phyloP scores from a whole-genome alignment of 2,329 filamentous ascomycete genomes.

The Geosmithia flava region DNA sequence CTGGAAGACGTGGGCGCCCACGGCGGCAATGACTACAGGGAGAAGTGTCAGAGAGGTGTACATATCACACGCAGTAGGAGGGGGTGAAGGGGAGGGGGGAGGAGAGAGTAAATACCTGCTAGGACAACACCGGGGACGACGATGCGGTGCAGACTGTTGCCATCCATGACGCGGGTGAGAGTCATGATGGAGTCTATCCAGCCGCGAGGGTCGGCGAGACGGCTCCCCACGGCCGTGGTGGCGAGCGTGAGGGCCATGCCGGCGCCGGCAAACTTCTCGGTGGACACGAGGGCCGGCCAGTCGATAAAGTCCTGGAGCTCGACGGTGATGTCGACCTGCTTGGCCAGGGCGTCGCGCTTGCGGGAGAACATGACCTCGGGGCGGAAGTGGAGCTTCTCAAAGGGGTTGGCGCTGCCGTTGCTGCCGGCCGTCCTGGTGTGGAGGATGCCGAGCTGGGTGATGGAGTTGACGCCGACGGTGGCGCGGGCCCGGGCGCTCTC shows the following conservation, averaged over 20 bases:
- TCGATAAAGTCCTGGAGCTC: conserved; percentile 94
- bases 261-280: conserved; percentile 90
- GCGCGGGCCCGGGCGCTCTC: conserved; percentile 72
- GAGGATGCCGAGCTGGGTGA: conserved; percentile 77
- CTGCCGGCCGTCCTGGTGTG: conserved; percentile 41
- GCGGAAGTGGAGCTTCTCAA: conserved; percentile 75
- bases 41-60: background rate
- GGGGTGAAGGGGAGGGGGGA: background rate
- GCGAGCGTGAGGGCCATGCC: conserved; percentile 90
- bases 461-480: conserved; percentile 68
- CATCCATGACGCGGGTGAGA: conserved; percentile 67
- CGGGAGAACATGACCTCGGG: conserved; percentile 90
- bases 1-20: conserved; percentile 67
- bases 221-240: conserved; percentile 66
- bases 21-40: conserved; percentile 28
- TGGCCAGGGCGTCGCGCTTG: conserved; percentile 66
- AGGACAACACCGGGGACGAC: conserved; percentile 35
- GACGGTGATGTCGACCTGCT: conserved; percentile 76
- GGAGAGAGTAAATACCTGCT: background rate
- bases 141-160: conserved; percentile 60
- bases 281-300: conserved; percentile 66
- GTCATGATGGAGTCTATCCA: conserved; percentile 85
- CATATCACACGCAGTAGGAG: too few species aligned
- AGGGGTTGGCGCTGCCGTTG: conserved; percentile 42
- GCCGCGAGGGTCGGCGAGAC: background rate